Evolutionary conservation across 2,329 filamentous ascomycete genomes (phyloP).

Genomic region (Xylariales sp.): DNA sequence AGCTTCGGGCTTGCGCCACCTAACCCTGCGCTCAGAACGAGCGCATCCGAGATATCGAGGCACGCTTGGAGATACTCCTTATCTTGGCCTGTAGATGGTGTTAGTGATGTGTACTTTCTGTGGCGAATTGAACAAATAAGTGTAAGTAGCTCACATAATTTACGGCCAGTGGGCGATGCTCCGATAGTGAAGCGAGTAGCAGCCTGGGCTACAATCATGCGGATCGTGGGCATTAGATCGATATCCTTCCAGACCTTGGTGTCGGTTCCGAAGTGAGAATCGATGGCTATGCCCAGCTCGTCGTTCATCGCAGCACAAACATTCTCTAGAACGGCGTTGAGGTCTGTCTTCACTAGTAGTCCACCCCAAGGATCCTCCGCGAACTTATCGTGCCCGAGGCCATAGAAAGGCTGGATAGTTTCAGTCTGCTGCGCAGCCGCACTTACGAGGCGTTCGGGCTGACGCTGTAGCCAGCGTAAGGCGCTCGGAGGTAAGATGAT

Average conservation of each 20-base stretch:
- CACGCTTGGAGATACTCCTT: conserved; percentile 40
- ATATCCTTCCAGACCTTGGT: conserved; percentile 52
- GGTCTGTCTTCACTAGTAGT: conserved; percentile 51
- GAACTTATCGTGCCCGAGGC: conserved; percentile 51
- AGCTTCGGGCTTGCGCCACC: conserved; percentile 29
- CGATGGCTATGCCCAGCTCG: conserved; percentile 51
- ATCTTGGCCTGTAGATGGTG: conserved; percentile 46
- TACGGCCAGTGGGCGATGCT: conserved; percentile 44
- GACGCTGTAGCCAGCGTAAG: conserved; percentile 55
- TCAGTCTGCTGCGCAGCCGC: conserved; percentile 53
- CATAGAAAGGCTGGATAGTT: conserved; percentile 53
- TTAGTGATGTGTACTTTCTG: background rate
- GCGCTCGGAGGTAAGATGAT: conserved; percentile 56
- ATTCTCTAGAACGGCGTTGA: conserved; percentile 52
- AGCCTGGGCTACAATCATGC: conserved; percentile 48
- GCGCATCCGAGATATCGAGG: conserved; percentile 32
- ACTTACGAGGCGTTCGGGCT: conserved; percentile 54
- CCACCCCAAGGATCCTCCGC: conserved; percentile 44
- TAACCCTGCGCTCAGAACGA: conserved; percentile 31
- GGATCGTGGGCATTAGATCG: conserved; percentile 44
- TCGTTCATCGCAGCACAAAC: conserved; percentile 52
- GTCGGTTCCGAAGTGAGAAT: conserved; percentile 51
- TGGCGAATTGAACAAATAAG: background rate
- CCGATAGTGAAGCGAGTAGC: conserved; percentile 43
- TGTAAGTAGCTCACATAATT: conserved; percentile 47